Evolutionary conservation across 345 rosid species (phyloP), one percentile per base, ranked within the genome.

Genomic region (Raphanus raphanistrum): DNA sequence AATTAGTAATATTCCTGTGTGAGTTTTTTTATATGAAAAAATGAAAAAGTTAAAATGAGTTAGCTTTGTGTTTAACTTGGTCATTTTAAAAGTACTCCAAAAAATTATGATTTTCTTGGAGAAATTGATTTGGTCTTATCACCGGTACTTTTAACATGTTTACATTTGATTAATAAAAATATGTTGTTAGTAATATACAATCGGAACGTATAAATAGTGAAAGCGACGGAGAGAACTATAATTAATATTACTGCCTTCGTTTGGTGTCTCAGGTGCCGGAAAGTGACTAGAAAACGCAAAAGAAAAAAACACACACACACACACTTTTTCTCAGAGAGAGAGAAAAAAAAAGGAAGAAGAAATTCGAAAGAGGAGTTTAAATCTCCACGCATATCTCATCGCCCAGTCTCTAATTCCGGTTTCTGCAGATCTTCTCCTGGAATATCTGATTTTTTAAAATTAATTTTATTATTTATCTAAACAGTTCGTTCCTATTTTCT

Each of bases 401-500:
- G 63, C 43, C 62, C 27, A 58, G 29, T 58, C 63, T 58, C 63
- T 10, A 60, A 41, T 70, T 11, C 63, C 55, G 17, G 8, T 50
- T 50, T 50, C 5, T 50, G 55, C 55, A 50, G 31, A 72, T 72
- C 43, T 72, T 72, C 43, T 38, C n/a, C n/a, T 17, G 6, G 8
- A 48, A 48, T 48, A 48, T 48, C 16, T 50, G 52, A 12, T 59
- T 35, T 35, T 35, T 35, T 27, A 28, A 2, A 28, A 1, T 43
- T 27, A 16, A 27, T 72, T 16, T 29, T 36, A 8, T 8, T 13
- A 6, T 68, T 28, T 8, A 57, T 59, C 59, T 58, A 21, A 73
- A 73, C 62, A 7, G 76, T n/a, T 63, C 58, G 62, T 62, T 72
- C 70, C 63, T 73, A 48, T 26, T 73, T 63, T 73, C 70, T 73